Base-by-base conservation (phyloP, 2,329 filamentous ascomycete genomes). In the Paracoccidioides lutzii region DNA sequence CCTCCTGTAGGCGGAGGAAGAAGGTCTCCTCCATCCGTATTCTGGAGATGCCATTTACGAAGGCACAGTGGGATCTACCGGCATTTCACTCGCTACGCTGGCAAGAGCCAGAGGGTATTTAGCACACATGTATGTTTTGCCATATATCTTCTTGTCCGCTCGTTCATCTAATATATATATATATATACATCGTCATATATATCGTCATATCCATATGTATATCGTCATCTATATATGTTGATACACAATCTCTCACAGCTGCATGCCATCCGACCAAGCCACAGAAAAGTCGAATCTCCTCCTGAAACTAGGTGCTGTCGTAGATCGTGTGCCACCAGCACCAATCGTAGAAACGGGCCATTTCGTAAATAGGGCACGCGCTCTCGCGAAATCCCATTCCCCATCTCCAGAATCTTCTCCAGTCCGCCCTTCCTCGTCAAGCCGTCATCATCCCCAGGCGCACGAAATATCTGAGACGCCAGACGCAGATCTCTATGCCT, bases 11-110 rank as follows among this genome's bases (percentile, higher is more conserved):
- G 93, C 90, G 45, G 93, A 98, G 76, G 78, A 81, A 59, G 74
- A 80, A 51, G 90, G 90, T 2, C 76, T 90, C 15, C 73, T 98
- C 48, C 79, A 78, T 0, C 91, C 93, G 0, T 77, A 86, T 62
- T 84, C 86, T 28, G 91, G 91, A 59, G 93, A 98, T 69, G 94
- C 88, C 45, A 90, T 98, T 65, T 98, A 97, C 71, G 93, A 98
- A 75, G 93, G 93, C 61, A 98, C 93, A 1, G 90, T 95, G 14
- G 93, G 93, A 58, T 95, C 88, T 67, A 98, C 93, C 0, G 93
- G 93, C 28, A 97, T 98, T 64, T 96, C 90, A 14, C 78, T 98
- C 8, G 93, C 93, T 2, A 88, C 88, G 0, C 81, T 98, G 52
- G 90, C 89, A 52, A 81, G 90, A 62, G 90, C 93, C 28, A 81